Conservation (phyloP, 257 asterid species). For the Hygrophila difformis region DNA sequence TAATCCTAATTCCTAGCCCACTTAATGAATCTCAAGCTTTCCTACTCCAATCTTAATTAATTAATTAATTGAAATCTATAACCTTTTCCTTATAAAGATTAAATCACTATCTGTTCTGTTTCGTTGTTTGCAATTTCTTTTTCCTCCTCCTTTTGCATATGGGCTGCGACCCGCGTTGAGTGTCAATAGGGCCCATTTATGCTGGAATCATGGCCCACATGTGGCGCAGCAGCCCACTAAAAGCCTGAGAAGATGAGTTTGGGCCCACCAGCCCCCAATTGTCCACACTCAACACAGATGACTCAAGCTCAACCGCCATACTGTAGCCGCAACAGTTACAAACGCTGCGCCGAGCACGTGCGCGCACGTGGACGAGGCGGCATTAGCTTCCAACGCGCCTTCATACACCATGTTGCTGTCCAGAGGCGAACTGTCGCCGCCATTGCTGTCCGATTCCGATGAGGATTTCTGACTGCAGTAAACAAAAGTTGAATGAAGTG, state of each 20-base stretch:
- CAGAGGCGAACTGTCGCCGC: not conserved
- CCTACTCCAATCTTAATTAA: too few relatives aligned
- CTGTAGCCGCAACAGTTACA: not conserved
- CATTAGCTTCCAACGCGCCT: not conserved
- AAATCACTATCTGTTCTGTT: too few relatives aligned
- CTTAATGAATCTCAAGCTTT: too few relatives aligned
- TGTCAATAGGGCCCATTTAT: too few relatives aligned
- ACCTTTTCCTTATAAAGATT: too few relatives aligned
- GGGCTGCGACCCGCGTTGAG: too few relatives aligned
- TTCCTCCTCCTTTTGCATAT: too few relatives aligned
- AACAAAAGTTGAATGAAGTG: not conserved
- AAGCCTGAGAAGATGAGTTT: not conserved
- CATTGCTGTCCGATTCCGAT: not conserved
- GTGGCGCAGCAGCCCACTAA: not conserved
- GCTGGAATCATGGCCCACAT: not conserved
- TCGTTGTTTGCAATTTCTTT: too few relatives aligned
- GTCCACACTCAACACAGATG: not conserved
- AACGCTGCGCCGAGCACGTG: not conserved
- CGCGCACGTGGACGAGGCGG: not conserved
- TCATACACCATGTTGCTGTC: slow-evolving; percentile 1
- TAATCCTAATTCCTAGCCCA: too few relatives aligned
- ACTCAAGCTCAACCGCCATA: not conserved
- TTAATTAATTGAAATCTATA: too few relatives aligned
- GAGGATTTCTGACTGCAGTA: not conserved
- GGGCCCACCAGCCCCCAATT: not conserved